Base-by-base conservation (phyloP, 2,329 filamentous ascomycete species). In the Penicillium palitans region DNA sequence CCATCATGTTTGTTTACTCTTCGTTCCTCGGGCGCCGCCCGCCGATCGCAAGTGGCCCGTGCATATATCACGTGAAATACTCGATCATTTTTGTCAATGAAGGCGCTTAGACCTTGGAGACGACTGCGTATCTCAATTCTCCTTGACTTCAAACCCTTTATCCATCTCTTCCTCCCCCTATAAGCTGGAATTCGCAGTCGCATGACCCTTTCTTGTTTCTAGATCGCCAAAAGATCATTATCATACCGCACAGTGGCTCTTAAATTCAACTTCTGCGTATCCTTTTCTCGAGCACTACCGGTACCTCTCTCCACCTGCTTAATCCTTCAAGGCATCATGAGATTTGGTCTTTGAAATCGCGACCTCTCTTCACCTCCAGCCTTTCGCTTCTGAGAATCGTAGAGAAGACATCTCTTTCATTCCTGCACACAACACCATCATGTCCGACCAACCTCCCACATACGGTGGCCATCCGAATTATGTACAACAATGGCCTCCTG, bases 391-490 rank as follows among this genome's bases (percentile, higher is more conserved):
- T 41, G 15, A 31, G n/a, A 25, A 8, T n/a, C 33, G 19, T 40
- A 49, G 27, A 50, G 35, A 56, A 44, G 29, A 27, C 4, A 19
- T 41, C 13, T 40, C 35, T 24, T 48, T n/a, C 35, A 46, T 50
- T 21, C 27, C 19, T 45, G 17, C 27, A 27, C 31, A 42, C 41
- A 33, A 31, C 37, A 40, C 57, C 55, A 70, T 53, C 50, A 82
- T 82, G 80, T 78, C 80, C 50, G 76, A 79, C 59, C 80, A 82
- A 70, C 74, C 74, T 45, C 76, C 79, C 40, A 70, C 77, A 17
- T 81, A 78, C 64, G 77, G 77, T 59, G 72, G 68, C 31, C 64
- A 69, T 58, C 64, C 69, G 49, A 69, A 65, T 59, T 73, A 76
- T 58, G 66, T 71, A 48, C 72, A 68, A 48, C 75, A 73, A 62